Base-by-base conservation (phyloP, 352 stramenopile genomes). In the Phytophthora sojae region DNA sequence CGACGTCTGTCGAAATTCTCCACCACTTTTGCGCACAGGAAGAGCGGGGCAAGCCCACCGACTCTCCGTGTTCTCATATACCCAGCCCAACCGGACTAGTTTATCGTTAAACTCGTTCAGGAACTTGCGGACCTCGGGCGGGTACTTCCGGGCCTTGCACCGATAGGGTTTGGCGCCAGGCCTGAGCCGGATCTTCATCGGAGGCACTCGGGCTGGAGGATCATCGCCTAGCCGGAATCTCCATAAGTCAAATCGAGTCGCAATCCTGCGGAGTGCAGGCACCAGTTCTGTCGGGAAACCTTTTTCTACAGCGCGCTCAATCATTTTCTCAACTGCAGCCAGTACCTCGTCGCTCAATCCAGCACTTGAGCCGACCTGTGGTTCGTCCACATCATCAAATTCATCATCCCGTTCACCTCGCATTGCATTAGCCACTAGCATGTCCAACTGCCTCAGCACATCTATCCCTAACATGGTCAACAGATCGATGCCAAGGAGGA, bases 1-100 rank as follows among this genome's bases (percentile, higher is more conserved):
- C 19, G 67, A 64, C 7, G 64, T 61, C 23, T 77, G 69, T 9
- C 69, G 21, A 29, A 58, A 70, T 21, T 69, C 59, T 11, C 66
- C 45, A n/a, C 42, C 37, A 23, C 15, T 37, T 12, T 77, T 77
- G 21, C 21, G 21, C 21, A 21, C 21, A 21, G 21, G 21, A 21
- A 21, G 21, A 26, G 25, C 25, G 25, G 69, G 69, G 19, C 64
- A 73, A 12, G 51, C 57, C 68, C 69, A 69, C 35, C 69, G 23
- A 52, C 26, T 64, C 30, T 29, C 37, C 4, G 50, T 54, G 42
- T 77, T 77, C 19, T 49, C 42, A 30, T 70, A 66, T 0, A 69
- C 54, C 63, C 64, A 77, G 5, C 69, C 69, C 17, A 70, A 6
- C 29, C 30, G 8, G n/a, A 67, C 64, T 4, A 77, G 56, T 44